A percentile compares a stretch with the other conserved stretches of the same genome.
phyloP scores from a whole-genome alignment of 306 rosid genomes.

The Betula pendula region DNA sequence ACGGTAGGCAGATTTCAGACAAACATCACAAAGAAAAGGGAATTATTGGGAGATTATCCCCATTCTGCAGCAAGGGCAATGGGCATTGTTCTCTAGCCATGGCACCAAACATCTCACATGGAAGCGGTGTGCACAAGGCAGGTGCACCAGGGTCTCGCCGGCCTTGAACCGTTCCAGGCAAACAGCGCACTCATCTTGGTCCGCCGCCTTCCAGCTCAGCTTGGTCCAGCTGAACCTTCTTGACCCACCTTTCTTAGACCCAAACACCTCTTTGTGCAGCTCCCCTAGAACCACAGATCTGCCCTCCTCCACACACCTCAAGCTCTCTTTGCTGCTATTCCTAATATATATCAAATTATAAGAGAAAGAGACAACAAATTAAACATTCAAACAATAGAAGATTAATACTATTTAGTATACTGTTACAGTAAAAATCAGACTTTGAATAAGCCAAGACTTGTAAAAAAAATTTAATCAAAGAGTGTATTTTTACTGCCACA shows the following conservation, averaged over 20 bases:
- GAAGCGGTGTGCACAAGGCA: conserved; percentile 71
- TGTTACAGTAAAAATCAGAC: too few species aligned
- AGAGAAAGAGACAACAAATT: background rate
- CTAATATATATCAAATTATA: background rate
- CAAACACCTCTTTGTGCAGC: conserved; percentile 36
- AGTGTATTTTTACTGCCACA: too few species aligned
- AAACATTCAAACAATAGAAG: background rate
- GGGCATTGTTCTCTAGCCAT: conserved; percentile 66
- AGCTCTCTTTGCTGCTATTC: conserved; percentile 26
- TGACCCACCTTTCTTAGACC: conserved; percentile 40
- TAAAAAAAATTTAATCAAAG: too few species aligned
- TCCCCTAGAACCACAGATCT: conserved; percentile 21
- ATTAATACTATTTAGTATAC: too few species aligned
- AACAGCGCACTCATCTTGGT: conserved; percentile 62
- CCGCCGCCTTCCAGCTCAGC: conserved; percentile 49
- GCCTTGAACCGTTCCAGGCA: conserved; percentile 50
- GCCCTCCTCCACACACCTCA: conserved; percentile 30
- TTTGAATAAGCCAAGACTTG: too few species aligned
- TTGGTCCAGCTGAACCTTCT: conserved; percentile 56
- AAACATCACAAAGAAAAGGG: too few species aligned
- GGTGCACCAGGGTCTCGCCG: conserved; percentile 43
- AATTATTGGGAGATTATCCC: conserved; percentile 24
- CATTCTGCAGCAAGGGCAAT: conserved; percentile 88
- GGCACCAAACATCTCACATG: conserved; percentile 75
- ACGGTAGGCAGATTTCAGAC: background rate